Base-by-base conservation (phyloP, 2,329 filamentous ascomycete species). In the Dactylellina drechsleri region DNA sequence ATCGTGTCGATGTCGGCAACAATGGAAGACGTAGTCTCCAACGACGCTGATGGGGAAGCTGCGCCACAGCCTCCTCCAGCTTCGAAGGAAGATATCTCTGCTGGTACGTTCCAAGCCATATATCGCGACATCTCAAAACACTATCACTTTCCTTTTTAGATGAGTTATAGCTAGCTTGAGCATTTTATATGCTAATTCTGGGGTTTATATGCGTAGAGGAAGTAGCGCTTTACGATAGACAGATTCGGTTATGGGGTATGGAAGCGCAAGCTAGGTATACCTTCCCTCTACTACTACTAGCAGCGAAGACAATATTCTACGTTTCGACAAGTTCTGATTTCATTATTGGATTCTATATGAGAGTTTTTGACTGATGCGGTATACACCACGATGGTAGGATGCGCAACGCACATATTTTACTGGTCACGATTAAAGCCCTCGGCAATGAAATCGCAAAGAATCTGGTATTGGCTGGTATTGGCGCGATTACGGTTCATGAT, bases 401-500 rank as follows among this genome's bases (percentile, higher is more conserved):
- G 70, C 92, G 94, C 79, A 91, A 87, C 72, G 92, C 95, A 72
- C 93, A 93, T 80, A 91, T 99, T 78, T 89, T 98, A 53, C 88
- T 99, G 77, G 90, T 99, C 78, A 93, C 90, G 31, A 89, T 97
- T 82, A 92, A 91, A 80, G 93, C 91, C 0, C 87, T 99, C 15
- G 93, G 91, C 70, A 96, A 94, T 81, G 95, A 99, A 83, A 91
- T 98, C 65, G 93, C 95, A 77, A 99, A 99, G 85, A 99, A 98
- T 81, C 89, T 99, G 20, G 94, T 97, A 16, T 88, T 99, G 1
- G 93, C 95, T 20, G 95, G 95, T 73, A 91, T 99, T 79, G 91
- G 91, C 68, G 94, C 92, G 36, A 86, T 99, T 76, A 98, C 94
- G 15, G 89, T 99, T 66, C 85, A 95, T 71, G 95, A 99, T 82